Conservation (phyloP, 352 stramenopile species). For the Phytophthora pini region DNA sequence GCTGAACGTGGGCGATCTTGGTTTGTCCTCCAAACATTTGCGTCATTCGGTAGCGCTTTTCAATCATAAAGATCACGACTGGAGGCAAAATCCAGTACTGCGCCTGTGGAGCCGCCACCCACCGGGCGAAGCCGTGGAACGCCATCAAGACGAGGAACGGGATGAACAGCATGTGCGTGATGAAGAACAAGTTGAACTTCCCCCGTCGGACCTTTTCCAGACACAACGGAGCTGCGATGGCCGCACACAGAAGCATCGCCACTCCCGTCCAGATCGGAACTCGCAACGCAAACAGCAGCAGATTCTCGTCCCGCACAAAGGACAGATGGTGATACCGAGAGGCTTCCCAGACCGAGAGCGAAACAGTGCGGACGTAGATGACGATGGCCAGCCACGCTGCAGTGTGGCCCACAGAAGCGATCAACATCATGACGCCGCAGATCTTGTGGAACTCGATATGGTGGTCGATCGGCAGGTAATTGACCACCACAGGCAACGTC, state of each 20-base stretch:
- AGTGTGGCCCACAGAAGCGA: conserved; percentile 63
- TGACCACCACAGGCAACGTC: conserved; percentile 47
- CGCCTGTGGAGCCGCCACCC: conserved; percentile 61
- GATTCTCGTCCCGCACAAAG: conserved; percentile 61
- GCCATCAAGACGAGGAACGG: conserved; percentile 72
- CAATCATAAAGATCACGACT: conserved; percentile 62
- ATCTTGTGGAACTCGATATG: conserved; percentile 82
- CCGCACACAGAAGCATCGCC: conserved; percentile 62
- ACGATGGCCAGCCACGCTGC: conserved; percentile 64
- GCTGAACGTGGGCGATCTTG: conserved; percentile 50
- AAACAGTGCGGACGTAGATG: conserved; percentile 50
- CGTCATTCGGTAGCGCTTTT: conserved; percentile 67
- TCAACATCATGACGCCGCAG: conserved; percentile 72
- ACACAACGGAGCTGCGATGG: conserved; percentile 53
- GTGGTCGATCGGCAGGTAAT: conserved; percentile 65
- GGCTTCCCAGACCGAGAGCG: conserved; percentile 45
- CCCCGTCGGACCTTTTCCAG: conserved; percentile 56
- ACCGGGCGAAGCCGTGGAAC: conserved; percentile 68
- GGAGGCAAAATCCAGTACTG: conserved; percentile 62
- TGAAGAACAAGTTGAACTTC: conserved; percentile 78
- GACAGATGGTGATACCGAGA: conserved; percentile 53
- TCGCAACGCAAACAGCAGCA: conserved; percentile 49
- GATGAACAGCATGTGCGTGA: conserved; percentile 72
- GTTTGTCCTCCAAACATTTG: conserved; percentile 63
- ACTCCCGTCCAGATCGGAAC: conserved; percentile 71